Base-by-base conservation (phyloP, 768 basidiomycete genomes). In the Amyloporia xantha region DNA sequence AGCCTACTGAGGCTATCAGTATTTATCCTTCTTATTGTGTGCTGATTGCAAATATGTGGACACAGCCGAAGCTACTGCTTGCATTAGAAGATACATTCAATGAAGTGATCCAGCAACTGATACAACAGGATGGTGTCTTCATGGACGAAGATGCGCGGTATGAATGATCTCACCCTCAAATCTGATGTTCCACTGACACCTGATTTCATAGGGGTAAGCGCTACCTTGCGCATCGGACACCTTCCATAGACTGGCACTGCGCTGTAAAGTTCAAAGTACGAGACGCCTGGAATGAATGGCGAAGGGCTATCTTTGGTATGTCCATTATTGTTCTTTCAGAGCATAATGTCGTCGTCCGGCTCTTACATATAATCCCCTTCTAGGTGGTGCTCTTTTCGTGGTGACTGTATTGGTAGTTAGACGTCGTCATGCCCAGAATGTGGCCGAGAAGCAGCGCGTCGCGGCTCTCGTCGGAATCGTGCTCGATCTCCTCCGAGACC, bases 401-500 rank as follows among this genome's bases (percentile, higher is more conserved):
- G 24, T 60, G 26, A 50, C 58, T 45, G 44, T 56, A 28, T 33
- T 62, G 20, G 28, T 43, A 35, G 23, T 54, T 23, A 72, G 75
- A 17, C 52, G 67, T n/a, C 72, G 74, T 41, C 69, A 78, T 52
- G 71, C 74, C 49, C 75, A 71, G 56, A 76, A 70, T 57, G 71
- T 71, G 59, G 66, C 72, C 7, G 86, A 91, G 63, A 72, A 68
- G 50, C 75, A 73, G 57, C 86, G 82, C 49, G 79, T 89, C 52
- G 75, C 78, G 47, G 80, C 77, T 58, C 73, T 92, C 43, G 90
- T 91, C 20, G 84, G 85, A 65, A 78, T 83, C 50, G 86, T 84
- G 11, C 78, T 91, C 45, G 84, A 89, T 55, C 79, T 82, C 15
- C 74, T 93, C 63, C 84, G 81, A 59, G 82, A 85, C 57, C 88